Conservation (phyloP, 2,329 filamentous ascomycete species). For the Fusarium albosuccineum region DNA sequence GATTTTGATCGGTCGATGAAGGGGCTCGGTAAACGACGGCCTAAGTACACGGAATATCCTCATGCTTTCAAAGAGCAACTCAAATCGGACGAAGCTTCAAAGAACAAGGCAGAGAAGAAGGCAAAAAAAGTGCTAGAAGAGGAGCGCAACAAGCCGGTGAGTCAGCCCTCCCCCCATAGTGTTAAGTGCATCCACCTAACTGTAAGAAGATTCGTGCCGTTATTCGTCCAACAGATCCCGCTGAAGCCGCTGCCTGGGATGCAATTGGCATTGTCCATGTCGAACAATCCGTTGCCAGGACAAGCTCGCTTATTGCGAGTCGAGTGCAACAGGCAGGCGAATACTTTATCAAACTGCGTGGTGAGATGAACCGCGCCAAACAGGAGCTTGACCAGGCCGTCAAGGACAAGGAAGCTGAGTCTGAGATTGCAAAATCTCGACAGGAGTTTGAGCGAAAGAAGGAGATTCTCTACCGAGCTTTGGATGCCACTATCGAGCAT, state of each 20-base stretch:
- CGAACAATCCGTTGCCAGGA: conserved; percentile 55
- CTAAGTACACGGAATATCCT: conserved; percentile 62
- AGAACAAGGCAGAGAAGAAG: conserved; percentile 61
- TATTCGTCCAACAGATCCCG: conserved; percentile 59
- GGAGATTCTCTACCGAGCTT: conserved; percentile 62
- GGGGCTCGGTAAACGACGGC: conserved; percentile 56
- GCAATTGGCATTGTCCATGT: conserved; percentile 64
- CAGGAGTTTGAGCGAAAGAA: conserved; percentile 59
- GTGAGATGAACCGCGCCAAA: conserved; percentile 62
- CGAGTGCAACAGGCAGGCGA: conserved; percentile 66
- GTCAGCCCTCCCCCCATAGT: conserved; percentile 24
- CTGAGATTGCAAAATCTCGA: conserved; percentile 55
- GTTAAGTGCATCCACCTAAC: conserved; percentile 12
- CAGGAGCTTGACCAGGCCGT: conserved; percentile 58
- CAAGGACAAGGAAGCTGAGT: conserved; percentile 57
- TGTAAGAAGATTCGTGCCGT: conserved; percentile 54
- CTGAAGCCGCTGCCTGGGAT: conserved; percentile 67
- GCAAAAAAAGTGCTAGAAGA: conserved; percentile 59
- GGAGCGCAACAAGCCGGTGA: conserved; percentile 56
- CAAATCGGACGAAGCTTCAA: conserved; percentile 60
- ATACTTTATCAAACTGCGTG: conserved; percentile 62
- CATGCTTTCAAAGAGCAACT: conserved; percentile 62
- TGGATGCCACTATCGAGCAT: conserved; percentile 67
- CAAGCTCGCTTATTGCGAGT: conserved; percentile 57
- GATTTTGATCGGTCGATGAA: conserved; percentile 59